Conservation (phyloP, 2,329 filamentous ascomycete genomes). For the Rugonectria rugulosa region DNA sequence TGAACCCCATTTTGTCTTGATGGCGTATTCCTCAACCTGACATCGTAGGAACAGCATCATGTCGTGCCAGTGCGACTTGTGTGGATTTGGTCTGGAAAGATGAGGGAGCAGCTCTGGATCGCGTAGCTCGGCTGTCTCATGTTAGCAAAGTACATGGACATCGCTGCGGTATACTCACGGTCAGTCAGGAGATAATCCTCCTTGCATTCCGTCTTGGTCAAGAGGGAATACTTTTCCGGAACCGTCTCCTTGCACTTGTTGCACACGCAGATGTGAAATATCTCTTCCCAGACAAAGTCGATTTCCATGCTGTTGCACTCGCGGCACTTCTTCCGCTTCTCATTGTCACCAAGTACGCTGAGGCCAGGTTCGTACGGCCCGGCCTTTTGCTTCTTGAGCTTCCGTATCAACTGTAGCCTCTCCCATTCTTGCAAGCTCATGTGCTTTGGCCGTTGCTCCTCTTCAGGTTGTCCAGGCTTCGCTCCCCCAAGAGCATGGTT, state of each 20-base stretch:
- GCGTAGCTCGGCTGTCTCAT: conserved; percentile 76
- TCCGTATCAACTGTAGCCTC: conserved; percentile 75
- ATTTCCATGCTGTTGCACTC: conserved; percentile 89
- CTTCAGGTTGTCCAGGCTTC: conserved; percentile 46
- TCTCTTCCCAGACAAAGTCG: conserved; percentile 93
- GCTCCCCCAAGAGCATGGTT: conserved; percentile 73
- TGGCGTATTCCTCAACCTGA: conserved; percentile 94
- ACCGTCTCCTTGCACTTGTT: conserved; percentile 84
- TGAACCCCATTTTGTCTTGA: conserved; percentile 90
- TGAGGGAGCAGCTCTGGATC: conserved; percentile 88
- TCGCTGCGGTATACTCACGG: conserved; percentile 59
- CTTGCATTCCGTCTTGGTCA: conserved; percentile 96
- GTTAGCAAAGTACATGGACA: conserved; percentile 19
- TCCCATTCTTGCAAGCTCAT: conserved; percentile 97
- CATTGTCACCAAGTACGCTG: conserved; percentile 72
- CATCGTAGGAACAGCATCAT: conserved; percentile 98
- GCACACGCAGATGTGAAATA: conserved; percentile 80
- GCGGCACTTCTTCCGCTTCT: conserved; percentile 75
- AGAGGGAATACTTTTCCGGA: conserved; percentile 91
- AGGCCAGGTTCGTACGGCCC: conserved; percentile 90
- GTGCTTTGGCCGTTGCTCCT: conserved; percentile 75
- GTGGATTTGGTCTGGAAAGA: conserved; percentile 88
- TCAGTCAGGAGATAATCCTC: conserved; percentile 97
- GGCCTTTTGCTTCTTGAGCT: conserved; percentile 74
- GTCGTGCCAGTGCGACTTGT: conserved; percentile 95